Conservation (phyloP, 306 rosid genomes). For the Cicer yamashitae region DNA sequence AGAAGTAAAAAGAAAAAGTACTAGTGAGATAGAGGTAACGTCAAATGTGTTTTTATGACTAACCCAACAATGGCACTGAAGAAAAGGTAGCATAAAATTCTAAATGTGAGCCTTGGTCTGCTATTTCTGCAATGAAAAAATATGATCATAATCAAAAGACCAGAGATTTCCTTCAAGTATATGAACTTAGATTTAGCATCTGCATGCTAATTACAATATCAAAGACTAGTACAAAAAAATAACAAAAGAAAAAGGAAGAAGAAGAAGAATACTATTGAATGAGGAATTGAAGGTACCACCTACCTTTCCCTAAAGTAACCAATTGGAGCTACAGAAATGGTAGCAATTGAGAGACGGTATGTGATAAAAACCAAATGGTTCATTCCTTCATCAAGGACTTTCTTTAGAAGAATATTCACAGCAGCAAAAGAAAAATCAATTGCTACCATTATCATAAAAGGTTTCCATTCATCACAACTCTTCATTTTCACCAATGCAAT, state of each 20-base stretch:
- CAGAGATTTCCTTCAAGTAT: background rate
- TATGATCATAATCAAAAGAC: background rate
- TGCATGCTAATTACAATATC: slow-evolving; percentile 12
- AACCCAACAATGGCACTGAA: slow-evolving; percentile 89
- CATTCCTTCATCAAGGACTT: slow-evolving; percentile 81
- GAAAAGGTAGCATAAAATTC: slow-evolving; percentile 75
- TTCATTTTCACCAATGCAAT: slow-evolving; percentile 49
- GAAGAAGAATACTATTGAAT: slow-evolving; percentile 5
- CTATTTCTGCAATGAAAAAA: slow-evolving; percentile 60
- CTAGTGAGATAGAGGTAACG: slow-evolving; percentile 19
- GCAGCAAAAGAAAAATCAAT: slow-evolving; percentile 69
- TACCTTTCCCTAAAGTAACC: slow-evolving; percentile 82
- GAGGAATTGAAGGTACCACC: slow-evolving; percentile 16
- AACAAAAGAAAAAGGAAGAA: background rate
- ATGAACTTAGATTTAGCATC: background rate
- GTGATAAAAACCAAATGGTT: slow-evolving; percentile 91
- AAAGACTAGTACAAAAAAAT: background rate
- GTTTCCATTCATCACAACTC: slow-evolving; percentile 73
- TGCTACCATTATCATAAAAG: slow-evolving; percentile 76
- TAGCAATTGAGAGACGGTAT: slow-evolving; percentile 69
- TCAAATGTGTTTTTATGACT: slow-evolving; percentile 43
- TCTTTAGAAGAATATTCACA: slow-evolving; percentile 84
- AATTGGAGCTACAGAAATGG: slow-evolving; percentile 79
- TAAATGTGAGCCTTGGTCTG: slow-evolving; percentile 66
- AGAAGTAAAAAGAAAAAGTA: background rate